Evolutionary conservation across 164 flowering plant species (phyloP).

Genomic region (Magnolia sinica): DNA sequence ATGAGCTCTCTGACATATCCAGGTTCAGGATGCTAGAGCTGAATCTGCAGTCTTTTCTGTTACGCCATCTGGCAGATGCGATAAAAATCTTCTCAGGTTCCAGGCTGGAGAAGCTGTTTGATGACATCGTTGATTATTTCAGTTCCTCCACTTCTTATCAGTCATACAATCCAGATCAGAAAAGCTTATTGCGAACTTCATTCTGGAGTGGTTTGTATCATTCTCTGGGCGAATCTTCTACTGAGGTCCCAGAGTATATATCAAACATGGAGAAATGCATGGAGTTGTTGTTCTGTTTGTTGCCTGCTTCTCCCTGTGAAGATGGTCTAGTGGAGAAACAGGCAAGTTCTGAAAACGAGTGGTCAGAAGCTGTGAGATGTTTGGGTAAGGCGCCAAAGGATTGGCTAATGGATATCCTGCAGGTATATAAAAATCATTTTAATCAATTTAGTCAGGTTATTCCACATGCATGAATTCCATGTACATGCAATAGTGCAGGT

Average conservation of each 20-base stretch:
- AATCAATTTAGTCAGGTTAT: background rate
- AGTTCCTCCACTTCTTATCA: constrained; percentile 36
- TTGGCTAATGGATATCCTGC: constrained; percentile 59
- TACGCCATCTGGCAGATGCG: constrained; percentile 54
- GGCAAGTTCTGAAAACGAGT: constrained; percentile 36
- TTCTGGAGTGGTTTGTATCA: constrained; percentile 79
- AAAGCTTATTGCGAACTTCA: constrained; percentile 48
- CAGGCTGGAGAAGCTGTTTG: constrained; percentile 62
- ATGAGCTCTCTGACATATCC: constrained; percentile 70
- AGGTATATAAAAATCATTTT: constrained; percentile 49
- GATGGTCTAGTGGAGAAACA: constrained; percentile 16
- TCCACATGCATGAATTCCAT: background rate
- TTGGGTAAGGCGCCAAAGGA: constrained; percentile 56
- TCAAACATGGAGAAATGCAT: constrained; percentile 60
- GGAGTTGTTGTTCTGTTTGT: constrained; percentile 54
- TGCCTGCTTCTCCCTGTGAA: constrained; percentile 43
- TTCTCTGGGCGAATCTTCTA: constrained; percentile 45
- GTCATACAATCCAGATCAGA: constrained; percentile 29
- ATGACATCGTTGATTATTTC: constrained; percentile 50
- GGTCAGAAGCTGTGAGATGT: constrained; percentile 71
- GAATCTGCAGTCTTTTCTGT: constrained; percentile 59
- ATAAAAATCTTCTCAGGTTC: constrained; percentile 63
- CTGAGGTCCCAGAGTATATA: constrained; percentile 34
- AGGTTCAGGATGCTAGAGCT: constrained; percentile 74
- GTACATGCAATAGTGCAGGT: background rate